Base-by-base conservation (phyloP, 1,139 yeast species). In the Pichia sp. region DNA sequence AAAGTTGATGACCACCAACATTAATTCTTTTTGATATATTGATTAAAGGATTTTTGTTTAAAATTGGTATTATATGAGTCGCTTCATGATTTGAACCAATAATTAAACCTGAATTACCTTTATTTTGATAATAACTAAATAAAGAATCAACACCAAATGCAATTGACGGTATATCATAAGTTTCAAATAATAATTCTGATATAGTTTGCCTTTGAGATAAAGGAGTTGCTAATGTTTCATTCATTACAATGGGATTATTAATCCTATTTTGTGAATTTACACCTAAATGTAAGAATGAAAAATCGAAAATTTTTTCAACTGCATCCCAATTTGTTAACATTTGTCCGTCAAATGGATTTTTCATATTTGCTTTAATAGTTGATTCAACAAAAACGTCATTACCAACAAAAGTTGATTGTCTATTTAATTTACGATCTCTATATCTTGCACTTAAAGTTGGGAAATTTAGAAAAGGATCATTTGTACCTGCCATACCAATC, bases 281-380 rank as follows among this genome's bases (percentile, higher is more conserved):
- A 4, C 89, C 82, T 42, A 92, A 60, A 61, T 86, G 95, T 48
- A 80, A 76, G 60, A 92, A 83, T 0, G 92, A 71, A 59, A 89
- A 92, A 61, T 92, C 97, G 45, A 94, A 63, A 45, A 92, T 76
- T 46, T 73, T 75, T 61, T 94, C 98, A 8, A 84, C 75, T 47
- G 82, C 78, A 49, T 94, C 98, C 97, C 98, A 94, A 62, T 90
- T 92, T 28, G 95, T 81, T 32, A 92, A 70, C 54, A 87, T 67
- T 3, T 87, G 76, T 0, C 96, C 96, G 62, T 94, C 98, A 60
- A 76, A 92, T 0, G 97, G 96, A 4, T 86, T 71, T 56, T 78
- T 80, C 39, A 87, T 75, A 41, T 83, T 80, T 27, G 86, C 73
- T 51, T 82, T 75, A 39, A 85, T 74, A 7, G 82, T 67, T 6